Conservation (phyloP, 2,329 filamentous ascomycete genomes). For the Colletotrichum karsti region DNA sequence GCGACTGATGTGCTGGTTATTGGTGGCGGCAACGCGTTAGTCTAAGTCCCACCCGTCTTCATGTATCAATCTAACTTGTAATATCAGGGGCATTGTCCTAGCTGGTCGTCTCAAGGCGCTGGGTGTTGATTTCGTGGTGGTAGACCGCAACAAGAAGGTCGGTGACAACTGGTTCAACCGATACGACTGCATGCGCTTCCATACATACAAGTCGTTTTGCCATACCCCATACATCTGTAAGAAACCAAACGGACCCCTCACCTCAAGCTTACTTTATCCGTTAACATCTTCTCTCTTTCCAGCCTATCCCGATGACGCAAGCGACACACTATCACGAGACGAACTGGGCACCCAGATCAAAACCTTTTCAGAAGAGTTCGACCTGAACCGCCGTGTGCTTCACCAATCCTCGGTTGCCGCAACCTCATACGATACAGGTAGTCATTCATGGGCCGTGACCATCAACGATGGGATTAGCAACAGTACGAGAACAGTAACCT, state of each 20-base stretch:
- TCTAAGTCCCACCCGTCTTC: neutral
- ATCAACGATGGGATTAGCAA: conserved; percentile 13
- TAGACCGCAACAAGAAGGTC: conserved; percentile 41
- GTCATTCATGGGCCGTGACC: conserved; percentile 36
- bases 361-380: conserved; percentile 38
- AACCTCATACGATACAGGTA: conserved; percentile 33
- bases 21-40: conserved; percentile 43
- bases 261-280: rapidly evolving
- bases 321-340: conserved; percentile 32
- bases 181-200: conserved; percentile 49
- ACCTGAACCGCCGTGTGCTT: conserved; percentile 39
- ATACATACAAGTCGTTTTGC: conserved; percentile 44
- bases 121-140: conserved; percentile 42
- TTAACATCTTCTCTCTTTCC: neutral
- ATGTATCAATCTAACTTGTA: neutral
- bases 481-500: conserved; percentile 6
- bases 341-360: conserved; percentile 36
- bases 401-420: conserved; percentile 35
- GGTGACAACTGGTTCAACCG: conserved; percentile 50
- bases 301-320: conserved; percentile 29
- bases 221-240: conserved; percentile 45
- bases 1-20: conserved; percentile 44
- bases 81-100: conserved; percentile 35
- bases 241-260: rapidly evolving
- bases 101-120: conserved; percentile 48